A percentile compares a stretch with the other conserved stretches of the same genome.
Conservation (phyloP, 345 rosid species). For the Gossypium bickii region DNA sequence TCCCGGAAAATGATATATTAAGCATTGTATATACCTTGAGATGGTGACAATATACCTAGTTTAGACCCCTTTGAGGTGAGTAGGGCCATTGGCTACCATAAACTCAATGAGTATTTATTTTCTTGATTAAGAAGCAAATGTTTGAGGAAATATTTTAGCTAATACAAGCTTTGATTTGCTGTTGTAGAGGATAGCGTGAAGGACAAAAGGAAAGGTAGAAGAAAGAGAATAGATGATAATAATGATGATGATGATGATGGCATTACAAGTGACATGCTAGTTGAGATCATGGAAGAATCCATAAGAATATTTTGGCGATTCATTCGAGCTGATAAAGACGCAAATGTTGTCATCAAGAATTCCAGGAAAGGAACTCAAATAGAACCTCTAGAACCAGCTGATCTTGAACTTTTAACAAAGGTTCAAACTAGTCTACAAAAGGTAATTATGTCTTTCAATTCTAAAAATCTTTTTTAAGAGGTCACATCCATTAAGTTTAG, state of each 20-base stretch:
- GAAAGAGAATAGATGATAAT: slow-evolving; percentile 29
- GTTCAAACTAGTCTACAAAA: slow-evolving; percentile 56
- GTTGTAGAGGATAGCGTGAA: slow-evolving; percentile 63
- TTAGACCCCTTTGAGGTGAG: background rate
- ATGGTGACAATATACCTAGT: background rate
- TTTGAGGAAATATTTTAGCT: background rate
- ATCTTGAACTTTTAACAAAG: slow-evolving; percentile 46
- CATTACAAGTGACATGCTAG: slow-evolving; percentile 57
- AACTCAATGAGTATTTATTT: slow-evolving; percentile 5
- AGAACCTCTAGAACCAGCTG: slow-evolving; percentile 52
- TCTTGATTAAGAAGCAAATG: slow-evolving; percentile 17
- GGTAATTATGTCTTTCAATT: slow-evolving; percentile 33
- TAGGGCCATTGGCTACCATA: background rate
- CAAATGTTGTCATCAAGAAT: slow-evolving; percentile 36
- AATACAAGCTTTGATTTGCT: slow-evolving; percentile 3
- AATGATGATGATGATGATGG: slow-evolving; percentile 20
- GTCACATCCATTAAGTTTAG: no score
- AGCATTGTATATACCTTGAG: background rate
- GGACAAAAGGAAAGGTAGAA: slow-evolving; percentile 42
- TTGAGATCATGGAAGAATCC: slow-evolving; percentile 89
- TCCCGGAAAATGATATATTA: background rate
- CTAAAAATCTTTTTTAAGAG: no score
- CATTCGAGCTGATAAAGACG: slow-evolving; percentile 67
- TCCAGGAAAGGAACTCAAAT: slow-evolving; percentile 42
- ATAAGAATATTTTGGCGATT: slow-evolving; percentile 82